A percentile compares a stretch with the other conserved stretches of the same genome.
Evolutionary conservation across 164 flowering plant species (phyloP).

Genomic region (Piper longum): DNA sequence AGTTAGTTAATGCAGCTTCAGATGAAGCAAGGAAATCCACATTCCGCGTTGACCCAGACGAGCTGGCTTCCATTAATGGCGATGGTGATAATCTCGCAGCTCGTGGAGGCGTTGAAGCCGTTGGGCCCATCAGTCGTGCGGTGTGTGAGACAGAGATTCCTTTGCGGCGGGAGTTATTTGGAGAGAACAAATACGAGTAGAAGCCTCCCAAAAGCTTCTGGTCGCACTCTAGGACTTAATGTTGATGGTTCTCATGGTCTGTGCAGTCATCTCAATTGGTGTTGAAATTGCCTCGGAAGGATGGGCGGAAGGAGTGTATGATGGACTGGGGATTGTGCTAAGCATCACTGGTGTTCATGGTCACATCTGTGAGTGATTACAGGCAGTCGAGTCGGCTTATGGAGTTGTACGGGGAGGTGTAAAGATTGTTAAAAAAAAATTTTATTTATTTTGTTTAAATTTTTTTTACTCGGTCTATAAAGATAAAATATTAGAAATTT

Average conservation of each 20-base stretch:
- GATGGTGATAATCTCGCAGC: conserved; percentile 14
- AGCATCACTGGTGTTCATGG: conserved; percentile 33
- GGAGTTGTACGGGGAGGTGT: conserved; percentile 39
- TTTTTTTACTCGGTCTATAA: no score
- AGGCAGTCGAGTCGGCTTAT: conserved; percentile 36
- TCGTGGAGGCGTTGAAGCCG: conserved; percentile 23
- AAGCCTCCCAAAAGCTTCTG: conserved; percentile 33
- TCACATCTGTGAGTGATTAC: conserved; percentile 45
- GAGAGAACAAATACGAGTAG: conserved; percentile 28
- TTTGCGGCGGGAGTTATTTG: conserved; percentile 23
- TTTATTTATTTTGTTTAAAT: no score
- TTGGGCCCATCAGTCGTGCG: conserved; percentile 25
- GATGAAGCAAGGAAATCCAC: no score
- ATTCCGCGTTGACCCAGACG: conserved; percentile 19
- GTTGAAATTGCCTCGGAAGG: conserved; percentile 44
- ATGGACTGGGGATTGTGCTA: conserved; percentile 35
- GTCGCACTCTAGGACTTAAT: conserved; percentile 39
- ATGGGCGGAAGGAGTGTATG: conserved; percentile 39
- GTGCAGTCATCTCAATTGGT: conserved; percentile 35
- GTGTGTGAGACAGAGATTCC: conserved; percentile 15
- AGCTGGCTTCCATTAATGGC: conserved; percentile 29
- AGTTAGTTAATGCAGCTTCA: no score
- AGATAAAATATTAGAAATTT: no score
- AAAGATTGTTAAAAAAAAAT: no score
- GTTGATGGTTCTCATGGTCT: conserved; percentile 34